Conservation (phyloP, 148 eudicot genomes). For the Dysphania ambrosioides region DNA sequence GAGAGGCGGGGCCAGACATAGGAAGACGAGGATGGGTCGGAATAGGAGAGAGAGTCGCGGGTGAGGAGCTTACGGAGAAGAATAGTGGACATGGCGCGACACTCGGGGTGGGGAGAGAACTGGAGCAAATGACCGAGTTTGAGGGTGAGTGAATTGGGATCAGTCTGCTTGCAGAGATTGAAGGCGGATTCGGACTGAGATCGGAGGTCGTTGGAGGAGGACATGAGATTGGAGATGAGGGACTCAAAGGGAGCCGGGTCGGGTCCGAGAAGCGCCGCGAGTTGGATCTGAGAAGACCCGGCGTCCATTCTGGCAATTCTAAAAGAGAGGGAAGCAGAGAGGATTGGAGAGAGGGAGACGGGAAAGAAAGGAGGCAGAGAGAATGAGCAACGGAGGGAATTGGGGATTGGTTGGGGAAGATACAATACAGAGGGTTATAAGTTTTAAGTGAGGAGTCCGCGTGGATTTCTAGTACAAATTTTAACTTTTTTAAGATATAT, state of each 20-base stretch:
- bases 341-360: too few species aligned
- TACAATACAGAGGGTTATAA: background rate
- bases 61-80: conserved; percentile 76
- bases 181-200: conserved; percentile 67
- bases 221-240: conserved; percentile 73
- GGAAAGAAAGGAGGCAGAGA: background rate
- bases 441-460: conserved; percentile 1
- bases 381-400: background rate
- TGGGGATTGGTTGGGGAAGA: background rate
- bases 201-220: conserved; percentile 68
- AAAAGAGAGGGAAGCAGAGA: too few species aligned
- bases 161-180: conserved; percentile 61
- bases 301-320: too few species aligned
- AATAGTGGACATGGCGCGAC: conserved; percentile 76
- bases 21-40: conserved; percentile 19
- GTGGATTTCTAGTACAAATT: too few species aligned
- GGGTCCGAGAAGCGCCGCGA: conserved; percentile 67
- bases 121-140: conserved; percentile 64
- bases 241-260: conserved; percentile 68
- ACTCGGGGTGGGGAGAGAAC: conserved; percentile 51
- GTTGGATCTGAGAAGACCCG: conserved; percentile 27
- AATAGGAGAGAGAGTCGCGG: background rate
- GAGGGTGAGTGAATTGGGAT: conserved; percentile 63
- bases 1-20: conserved; percentile 63
- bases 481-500: too few species aligned